These are phyloP conservation scores for Trichoderma cornu-damae DNA, from an alignment of 2,329 filamentous ascomycete genomes.

Conservation along the genomic window DNA sequence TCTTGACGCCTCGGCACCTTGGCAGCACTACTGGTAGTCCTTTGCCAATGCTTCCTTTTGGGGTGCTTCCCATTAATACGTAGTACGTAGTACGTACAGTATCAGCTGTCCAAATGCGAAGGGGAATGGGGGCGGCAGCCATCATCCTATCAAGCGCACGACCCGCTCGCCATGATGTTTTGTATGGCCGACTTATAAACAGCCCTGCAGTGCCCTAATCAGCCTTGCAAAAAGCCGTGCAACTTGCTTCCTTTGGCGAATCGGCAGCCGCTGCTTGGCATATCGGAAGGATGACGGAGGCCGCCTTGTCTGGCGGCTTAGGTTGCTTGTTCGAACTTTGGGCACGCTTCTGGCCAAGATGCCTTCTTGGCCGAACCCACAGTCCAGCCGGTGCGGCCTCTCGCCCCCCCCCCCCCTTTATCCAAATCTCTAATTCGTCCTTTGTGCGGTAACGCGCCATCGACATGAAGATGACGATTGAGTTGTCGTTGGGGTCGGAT, in stretches of 20 bases:
- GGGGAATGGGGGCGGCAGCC: background rate
- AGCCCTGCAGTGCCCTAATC: conserved; percentile 1
- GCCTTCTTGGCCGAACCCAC: background rate
- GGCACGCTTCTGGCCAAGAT: background rate
- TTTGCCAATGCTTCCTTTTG: no score
- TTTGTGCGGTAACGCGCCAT: background rate
- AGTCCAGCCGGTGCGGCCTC: background rate
- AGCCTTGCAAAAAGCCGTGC: conserved; percentile 2
- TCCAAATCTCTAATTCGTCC: background rate
- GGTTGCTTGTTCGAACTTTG: background rate
- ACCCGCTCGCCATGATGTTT: background rate
- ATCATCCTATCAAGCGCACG: background rate
- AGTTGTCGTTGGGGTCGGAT: no score
- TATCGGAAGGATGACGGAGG: background rate
- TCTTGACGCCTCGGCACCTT: no score
- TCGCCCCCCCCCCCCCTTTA: no score
- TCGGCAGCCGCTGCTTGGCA: background rate
- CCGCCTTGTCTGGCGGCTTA: background rate
- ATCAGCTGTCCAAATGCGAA: background rate
- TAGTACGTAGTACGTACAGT: background rate
- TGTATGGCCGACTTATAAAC: background rate
- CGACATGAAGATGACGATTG: background rate
- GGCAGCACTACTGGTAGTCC: no score
- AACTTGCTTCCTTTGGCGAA: background rate
- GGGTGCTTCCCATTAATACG: no score